Percentiles rank a stretch among this genome's conserved stretches.
Evolutionary conservation across 805 yeast species (phyloP).

Genomic region (Kazachstania bromeliacearum): DNA sequence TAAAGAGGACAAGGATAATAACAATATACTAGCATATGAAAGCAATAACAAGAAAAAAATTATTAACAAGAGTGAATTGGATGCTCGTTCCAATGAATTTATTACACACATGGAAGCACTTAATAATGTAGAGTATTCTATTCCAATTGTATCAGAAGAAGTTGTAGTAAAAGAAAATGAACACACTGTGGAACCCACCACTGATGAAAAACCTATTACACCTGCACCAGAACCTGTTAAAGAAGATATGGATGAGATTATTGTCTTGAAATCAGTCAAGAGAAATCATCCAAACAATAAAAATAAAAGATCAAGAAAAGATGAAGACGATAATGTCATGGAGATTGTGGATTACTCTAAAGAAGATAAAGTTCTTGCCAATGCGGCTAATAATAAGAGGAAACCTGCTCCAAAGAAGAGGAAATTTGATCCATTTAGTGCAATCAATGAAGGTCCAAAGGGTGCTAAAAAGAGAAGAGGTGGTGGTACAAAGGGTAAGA

Average conservation of each 20-base stretch:
- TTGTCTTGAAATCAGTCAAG: slow-evolving; percentile 31
- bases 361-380: slow-evolving; percentile 35
- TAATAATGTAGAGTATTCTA: slow-evolving; percentile 10
- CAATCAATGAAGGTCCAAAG: slow-evolving; percentile 40
- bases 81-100: slow-evolving; percentile 11
- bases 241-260: slow-evolving; percentile 31
- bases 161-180: slow-evolving; percentile 4
- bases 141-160: slow-evolving; percentile 7
- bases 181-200: not conserved
- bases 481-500: slow-evolving; percentile 19
- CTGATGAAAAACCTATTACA: slow-evolving; percentile 1
- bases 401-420: slow-evolving; percentile 27
- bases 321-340: slow-evolving; percentile 6
- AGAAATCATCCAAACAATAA: slow-evolving; percentile 8
- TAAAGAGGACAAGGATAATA: no score
- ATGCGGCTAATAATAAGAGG: slow-evolving; percentile 6
- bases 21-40: slow-evolving; percentile 7
- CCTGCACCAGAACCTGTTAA: slow-evolving; percentile 3
- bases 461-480: slow-evolving; percentile 37
- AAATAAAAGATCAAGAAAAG: slow-evolving; percentile 2
- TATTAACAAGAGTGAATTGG: slow-evolving; percentile 9
- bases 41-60: slow-evolving; percentile 4
- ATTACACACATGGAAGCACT: slow-evolving; percentile 11
- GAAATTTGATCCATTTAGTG: slow-evolving; percentile 53
- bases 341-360: slow-evolving; percentile 37